Base-by-base conservation (phyloP, 805 yeast genomes). In the Lipomyces spencermartinsiae region DNA sequence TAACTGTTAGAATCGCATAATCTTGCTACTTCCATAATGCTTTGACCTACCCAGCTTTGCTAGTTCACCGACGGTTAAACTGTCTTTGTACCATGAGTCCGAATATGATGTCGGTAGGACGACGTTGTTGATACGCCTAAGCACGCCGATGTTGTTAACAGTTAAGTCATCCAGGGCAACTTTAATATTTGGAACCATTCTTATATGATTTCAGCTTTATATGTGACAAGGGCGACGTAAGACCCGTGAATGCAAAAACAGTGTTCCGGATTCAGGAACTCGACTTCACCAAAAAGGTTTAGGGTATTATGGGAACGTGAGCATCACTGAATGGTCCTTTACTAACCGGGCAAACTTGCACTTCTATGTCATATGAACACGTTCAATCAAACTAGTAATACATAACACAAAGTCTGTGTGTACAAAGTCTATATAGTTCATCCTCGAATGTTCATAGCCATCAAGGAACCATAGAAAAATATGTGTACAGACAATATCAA, bases 101-200 rank as follows among this genome's bases (percentile, higher is more conserved):
- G 86, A 74, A 73, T 86, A 89, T 1, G 75, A 65, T 0, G 84
- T 79, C 2, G 91, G 89, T n/a, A 87, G 80, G 6, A 81, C 78
- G 4, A 80, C 82, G 64, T 79, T 78, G 68, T 87, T 85, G 76
- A 90, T 87, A 69, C 84, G 83, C 72, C 84, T 82, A 67, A 90
- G 81, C 1, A 85, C 80, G 1, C 88, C 90, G 51, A 87, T 72
- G 77, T 89, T 90, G 37, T 69, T 69, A 31, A 71, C 62, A 25
- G 72, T 69, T 54, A 69, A 37, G 59, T 67, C 71, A 37, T 69
- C 72, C 5, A 69, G 63, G 14, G 37, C 49, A n/a, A 63, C 33
- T 14, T 51, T 58, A 16, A 31, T 31, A 16, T 59, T 63, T 25
- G 66, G 43, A 19, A 55, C 34, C 65, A 62, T 62, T 25, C 22